Percentiles rank a stretch among this genome's conserved stretches.
Evolutionary conservation across 441 rosid species (phyloP).

Genomic region (Brassica balearica): DNA sequence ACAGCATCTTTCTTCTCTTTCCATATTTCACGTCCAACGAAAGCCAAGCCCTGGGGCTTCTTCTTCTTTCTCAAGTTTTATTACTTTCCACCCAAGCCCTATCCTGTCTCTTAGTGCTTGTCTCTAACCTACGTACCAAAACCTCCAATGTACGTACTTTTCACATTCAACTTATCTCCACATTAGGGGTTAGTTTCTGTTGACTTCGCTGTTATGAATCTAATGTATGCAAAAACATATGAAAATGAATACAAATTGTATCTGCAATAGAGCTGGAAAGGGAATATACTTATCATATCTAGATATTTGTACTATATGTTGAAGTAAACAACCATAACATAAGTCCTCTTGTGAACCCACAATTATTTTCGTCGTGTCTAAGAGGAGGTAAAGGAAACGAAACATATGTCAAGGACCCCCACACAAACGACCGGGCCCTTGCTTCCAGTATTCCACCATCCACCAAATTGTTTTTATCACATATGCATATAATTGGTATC

Average conservation of each 20-base stretch:
- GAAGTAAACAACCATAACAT: neutral
- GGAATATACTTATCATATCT: neutral
- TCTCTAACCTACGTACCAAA: slow-evolving; percentile 33
- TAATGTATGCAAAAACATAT: neutral
- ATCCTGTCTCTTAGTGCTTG: slow-evolving; percentile 35
- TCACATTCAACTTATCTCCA: slow-evolving; percentile 15
- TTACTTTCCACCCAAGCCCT: slow-evolving; percentile 37
- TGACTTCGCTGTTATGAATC: neutral
- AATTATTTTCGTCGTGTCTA: neutral
- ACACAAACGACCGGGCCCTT: neutral
- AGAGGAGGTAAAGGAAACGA: slow-evolving; percentile 6
- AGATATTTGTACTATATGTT: neutral
- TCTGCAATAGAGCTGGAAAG: neutral
- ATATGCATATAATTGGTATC: neutral
- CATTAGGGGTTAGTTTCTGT: slow-evolving; percentile 3
- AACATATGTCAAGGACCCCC: slow-evolving; percentile 19
- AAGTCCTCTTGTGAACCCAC: neutral
- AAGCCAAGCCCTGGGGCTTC: slow-evolving; percentile 33
- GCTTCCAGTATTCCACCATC: slow-evolving; percentile 4
- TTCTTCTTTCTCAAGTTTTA: slow-evolving; percentile 17
- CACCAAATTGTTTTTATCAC: neutral
- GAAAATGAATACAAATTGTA: neutral
- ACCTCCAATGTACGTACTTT: neutral
- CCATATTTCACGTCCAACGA: slow-evolving; percentile 37
- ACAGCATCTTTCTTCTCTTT: slow-evolving; percentile 27